Evolutionary conservation across 1,139 yeast genomes (phyloP).

Genomic region (Tardiomyces depauwii): DNA sequence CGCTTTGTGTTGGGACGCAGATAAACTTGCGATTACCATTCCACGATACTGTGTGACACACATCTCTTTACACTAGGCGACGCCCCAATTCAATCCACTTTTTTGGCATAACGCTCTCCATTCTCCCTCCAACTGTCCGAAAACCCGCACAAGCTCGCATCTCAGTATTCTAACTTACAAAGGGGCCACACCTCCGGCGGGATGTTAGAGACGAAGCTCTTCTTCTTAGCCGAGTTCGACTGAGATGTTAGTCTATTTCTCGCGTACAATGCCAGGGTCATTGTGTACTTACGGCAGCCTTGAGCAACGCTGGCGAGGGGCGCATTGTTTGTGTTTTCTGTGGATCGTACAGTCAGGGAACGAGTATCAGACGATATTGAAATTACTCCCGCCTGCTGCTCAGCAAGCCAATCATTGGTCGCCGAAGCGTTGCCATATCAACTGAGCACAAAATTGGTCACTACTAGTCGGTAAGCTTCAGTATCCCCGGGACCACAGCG

Average conservation of each 20-base stretch:
- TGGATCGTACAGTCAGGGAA: not conserved
- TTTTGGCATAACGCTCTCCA: no score
- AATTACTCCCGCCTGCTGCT: no score
- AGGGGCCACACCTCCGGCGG: constrained; percentile 24
- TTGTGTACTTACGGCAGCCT: constrained; percentile 17
- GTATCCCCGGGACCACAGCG: no score
- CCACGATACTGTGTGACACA: no score
- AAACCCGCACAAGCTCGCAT: no score
- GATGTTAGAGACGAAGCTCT: constrained; percentile 6
- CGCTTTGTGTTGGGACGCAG: no score
- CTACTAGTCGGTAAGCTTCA: no score
- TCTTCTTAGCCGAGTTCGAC: not conserved
- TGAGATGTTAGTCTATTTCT: not conserved
- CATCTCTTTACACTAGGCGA: no score
- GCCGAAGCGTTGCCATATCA: not conserved
- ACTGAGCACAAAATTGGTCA: not conserved
- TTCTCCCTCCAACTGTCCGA: no score
- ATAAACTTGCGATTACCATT: no score
- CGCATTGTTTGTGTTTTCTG: constrained; percentile 13
- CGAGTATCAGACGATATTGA: not conserved
- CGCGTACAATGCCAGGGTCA: not conserved
- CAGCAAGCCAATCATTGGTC: not conserved
- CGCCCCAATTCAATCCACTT: no score
- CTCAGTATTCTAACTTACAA: constrained; percentile 12
- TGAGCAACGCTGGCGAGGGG: constrained; percentile 16